These are phyloP conservation scores for Heracleum sosnowskyi DNA, from an alignment of 129 eudicot genomes.

Conservation along the genomic window DNA sequence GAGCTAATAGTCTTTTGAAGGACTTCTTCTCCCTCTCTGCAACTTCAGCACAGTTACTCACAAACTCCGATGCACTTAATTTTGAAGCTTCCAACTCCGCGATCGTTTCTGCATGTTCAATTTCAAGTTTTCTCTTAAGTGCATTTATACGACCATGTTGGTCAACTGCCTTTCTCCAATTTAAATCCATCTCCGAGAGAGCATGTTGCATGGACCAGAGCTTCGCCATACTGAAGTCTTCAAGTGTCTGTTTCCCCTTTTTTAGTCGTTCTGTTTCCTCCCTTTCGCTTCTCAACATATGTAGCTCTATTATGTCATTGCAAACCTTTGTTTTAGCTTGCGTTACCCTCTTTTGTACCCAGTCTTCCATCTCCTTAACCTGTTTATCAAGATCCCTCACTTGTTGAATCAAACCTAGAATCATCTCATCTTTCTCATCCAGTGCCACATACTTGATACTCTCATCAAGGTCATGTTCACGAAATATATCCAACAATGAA, in stretches of 20 bases:
- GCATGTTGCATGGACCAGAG: no score
- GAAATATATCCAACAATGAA: constrained; percentile 36
- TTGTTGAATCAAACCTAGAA: constrained; percentile 52
- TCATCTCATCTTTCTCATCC: constrained; percentile 82
- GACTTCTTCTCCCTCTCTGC: constrained; percentile 87
- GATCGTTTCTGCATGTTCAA: constrained; percentile 71
- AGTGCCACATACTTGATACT: constrained; percentile 22
- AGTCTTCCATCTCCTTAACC: constrained; percentile 75
- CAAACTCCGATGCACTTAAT: constrained; percentile 85
- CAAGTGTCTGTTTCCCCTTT: no score
- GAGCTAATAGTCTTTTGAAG: constrained; percentile 57
- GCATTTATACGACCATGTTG: constrained; percentile 83
- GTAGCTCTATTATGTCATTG: constrained; percentile 59
- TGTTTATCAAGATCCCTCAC: constrained; percentile 72
- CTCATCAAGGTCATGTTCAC: no score
- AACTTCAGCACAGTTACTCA: constrained; percentile 59
- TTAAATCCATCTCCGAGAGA: no score
- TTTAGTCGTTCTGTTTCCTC: constrained; percentile 68
- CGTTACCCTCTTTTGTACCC: constrained; percentile 95
- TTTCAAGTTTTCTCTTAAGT: constrained; percentile 58
- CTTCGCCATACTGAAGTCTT: no score
- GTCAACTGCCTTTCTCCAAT: no score
- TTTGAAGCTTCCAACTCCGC: constrained; percentile 96
- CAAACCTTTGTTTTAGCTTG: constrained; percentile 83
- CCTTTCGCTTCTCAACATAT: constrained; percentile 71